phyloP scores from a whole-genome alignment of 78 protist genomes.

The Isochrysis galbana region DNA sequence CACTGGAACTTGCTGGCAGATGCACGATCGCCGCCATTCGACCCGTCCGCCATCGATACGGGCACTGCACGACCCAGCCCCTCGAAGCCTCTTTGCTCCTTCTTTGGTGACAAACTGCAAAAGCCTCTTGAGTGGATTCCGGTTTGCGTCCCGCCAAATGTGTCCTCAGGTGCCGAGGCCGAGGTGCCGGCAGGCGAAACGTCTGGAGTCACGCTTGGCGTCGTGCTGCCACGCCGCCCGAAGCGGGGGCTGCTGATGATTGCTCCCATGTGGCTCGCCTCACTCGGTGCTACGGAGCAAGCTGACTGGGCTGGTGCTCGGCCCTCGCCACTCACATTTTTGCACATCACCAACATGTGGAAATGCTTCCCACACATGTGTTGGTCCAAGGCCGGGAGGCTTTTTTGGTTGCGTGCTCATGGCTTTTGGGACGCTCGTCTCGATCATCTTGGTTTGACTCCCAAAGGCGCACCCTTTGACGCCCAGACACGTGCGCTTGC shows the following conservation, averaged over 20 bases:
- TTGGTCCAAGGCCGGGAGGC: conserved; percentile 18
- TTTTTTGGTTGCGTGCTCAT: conserved; percentile 13
- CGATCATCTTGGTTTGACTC: background rate
- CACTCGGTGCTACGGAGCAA: background rate
- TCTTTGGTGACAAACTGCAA: background rate
- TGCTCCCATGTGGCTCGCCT: conserved; percentile 8
- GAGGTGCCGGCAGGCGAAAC: too few relatives aligned
- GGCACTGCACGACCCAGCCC: too few relatives aligned
- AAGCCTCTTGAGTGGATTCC: background rate
- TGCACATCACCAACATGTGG: conserved; percentile 25
- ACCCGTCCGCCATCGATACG: too few relatives aligned
- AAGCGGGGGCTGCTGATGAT: background rate
- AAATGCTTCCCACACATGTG: conserved; percentile 1
- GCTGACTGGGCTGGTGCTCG: background rate
- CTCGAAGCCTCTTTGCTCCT: too few relatives aligned
- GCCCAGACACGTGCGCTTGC: background rate
- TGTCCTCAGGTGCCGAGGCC: background rate
- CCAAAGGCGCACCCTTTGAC: background rate
- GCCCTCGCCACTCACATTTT: background rate
- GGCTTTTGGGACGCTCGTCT: conserved; percentile 18
- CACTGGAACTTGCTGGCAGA: background rate
- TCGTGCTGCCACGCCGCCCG: background rate
- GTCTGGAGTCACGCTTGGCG: background rate
- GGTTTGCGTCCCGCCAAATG: background rate
- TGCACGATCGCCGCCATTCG: background rate